Percentiles rank a stretch among this genome's conserved stretches.
These are phyloP conservation scores for Persicaria tinctoria DNA, from an alignment of 148 eudicot species.

Conservation along the genomic window DNA sequence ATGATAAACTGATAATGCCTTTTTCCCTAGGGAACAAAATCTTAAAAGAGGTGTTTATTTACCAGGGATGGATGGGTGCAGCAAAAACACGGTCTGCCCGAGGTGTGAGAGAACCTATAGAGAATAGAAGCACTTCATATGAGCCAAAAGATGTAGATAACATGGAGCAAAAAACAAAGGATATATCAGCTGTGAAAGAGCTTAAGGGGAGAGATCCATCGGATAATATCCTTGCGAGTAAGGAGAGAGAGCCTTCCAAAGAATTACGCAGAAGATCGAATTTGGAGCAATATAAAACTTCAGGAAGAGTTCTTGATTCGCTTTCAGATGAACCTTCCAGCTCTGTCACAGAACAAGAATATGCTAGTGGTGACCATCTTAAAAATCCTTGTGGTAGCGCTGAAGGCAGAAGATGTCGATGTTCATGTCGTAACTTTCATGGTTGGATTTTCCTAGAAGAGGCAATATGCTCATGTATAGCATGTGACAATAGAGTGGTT, in stretches of 20 bases:
- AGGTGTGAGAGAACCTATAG: too few relatives aligned
- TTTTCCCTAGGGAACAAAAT: neutral
- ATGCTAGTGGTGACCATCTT: constrained; percentile 12
- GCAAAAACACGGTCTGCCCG: constrained; percentile 20
- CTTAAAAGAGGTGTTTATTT: constrained; percentile 17
- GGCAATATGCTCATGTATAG: constrained; percentile 36
- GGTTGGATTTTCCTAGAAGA: constrained; percentile 67
- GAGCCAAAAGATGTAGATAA: constrained; percentile 14
- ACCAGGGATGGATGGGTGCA: constrained; percentile 44
- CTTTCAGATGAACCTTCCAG: constrained; percentile 18
- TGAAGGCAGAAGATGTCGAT: constrained; percentile 16
- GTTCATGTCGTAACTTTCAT: constrained; percentile 24
- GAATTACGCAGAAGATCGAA: constrained; percentile 20
- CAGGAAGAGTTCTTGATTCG: constrained; percentile 18
- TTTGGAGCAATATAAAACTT: constrained; percentile 24
- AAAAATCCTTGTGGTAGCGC: constrained; percentile 18
- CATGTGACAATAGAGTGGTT: constrained; percentile 35
- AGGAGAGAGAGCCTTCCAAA: constrained; percentile 15
- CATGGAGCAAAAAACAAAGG: constrained; percentile 8
- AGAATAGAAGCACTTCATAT: neutral
- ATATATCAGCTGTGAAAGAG: neutral
- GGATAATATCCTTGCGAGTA: neutral
- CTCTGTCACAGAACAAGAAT: constrained; percentile 14
- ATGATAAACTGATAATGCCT: constrained; percentile 1
- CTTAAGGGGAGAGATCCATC: neutral